Percentiles rank a stretch among this genome's conserved stretches.
Conservation (phyloP, 371 early-diverging fungal species). For the Syncephalastrum sp. region DNA sequence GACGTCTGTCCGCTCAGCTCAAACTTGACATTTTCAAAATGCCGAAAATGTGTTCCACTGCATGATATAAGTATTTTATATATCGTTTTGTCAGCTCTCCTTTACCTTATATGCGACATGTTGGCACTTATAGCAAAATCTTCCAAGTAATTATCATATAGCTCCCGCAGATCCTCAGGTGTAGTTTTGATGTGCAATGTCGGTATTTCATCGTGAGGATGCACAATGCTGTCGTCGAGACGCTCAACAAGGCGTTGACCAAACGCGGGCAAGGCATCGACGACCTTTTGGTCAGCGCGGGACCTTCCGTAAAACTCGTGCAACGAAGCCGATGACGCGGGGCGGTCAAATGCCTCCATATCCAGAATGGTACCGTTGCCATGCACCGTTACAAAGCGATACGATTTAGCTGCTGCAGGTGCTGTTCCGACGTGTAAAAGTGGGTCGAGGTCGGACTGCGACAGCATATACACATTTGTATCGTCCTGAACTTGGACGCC, state of each 20-base stretch:
- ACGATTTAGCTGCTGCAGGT: slow-evolving; percentile 9
- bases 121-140: slow-evolving; percentile 25
- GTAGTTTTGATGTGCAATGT: slow-evolving; percentile 26
- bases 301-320: slow-evolving; percentile 26
- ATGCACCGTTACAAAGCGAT: slow-evolving; percentile 23
- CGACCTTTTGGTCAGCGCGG: background rate
- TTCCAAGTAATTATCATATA: slow-evolving; percentile 27
- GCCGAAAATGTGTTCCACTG: slow-evolving; percentile 4
- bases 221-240: slow-evolving; percentile 9
- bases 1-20: slow-evolving; percentile 36
- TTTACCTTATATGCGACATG: slow-evolving; percentile 31
- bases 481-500: slow-evolving; percentile 21
- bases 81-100: slow-evolving; percentile 5
- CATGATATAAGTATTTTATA: slow-evolving; percentile 1
- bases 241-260: slow-evolving; percentile 1
- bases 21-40: slow-evolving; percentile 11
- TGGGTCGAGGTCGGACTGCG: slow-evolving; percentile 14
- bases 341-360: slow-evolving; percentile 23
- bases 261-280: background rate
- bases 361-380: slow-evolving; percentile 9
- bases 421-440: slow-evolving; percentile 22
- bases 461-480: slow-evolving; percentile 8
- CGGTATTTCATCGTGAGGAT: slow-evolving; percentile 14
- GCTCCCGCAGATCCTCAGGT: slow-evolving; percentile 7
- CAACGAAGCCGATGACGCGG: background rate